Conservation (phyloP, 371 early-diverging fungal species). For the Syncephalis fuscata region DNA sequence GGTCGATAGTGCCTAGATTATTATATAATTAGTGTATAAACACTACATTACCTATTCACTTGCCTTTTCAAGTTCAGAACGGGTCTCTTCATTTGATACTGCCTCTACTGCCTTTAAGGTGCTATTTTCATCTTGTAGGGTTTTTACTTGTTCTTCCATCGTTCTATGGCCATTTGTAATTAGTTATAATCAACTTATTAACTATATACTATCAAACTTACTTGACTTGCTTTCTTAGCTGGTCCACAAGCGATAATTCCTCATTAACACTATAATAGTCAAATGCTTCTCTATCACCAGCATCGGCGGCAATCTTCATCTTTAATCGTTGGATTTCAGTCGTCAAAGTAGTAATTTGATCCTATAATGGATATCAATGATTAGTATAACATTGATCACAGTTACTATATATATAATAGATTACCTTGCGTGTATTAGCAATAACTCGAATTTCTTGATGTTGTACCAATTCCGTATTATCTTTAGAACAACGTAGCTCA, state of each 20-base stretch:
- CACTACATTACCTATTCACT: too few relatives aligned
- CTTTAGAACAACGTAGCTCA: constrained; percentile 51
- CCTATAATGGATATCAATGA: constrained; percentile 10
- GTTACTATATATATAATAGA: not conserved
- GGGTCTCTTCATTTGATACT: too few relatives aligned
- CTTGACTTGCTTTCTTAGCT: not conserved
- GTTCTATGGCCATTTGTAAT: too few relatives aligned
- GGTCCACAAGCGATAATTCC: constrained; percentile 11
- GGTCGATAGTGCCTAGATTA: too few relatives aligned
- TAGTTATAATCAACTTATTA: too few relatives aligned
- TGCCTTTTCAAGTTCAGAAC: too few relatives aligned
- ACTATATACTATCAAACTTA: not conserved
- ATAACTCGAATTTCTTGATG: constrained; percentile 41
- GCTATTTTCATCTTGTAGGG: too few relatives aligned
- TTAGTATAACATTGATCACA: not conserved
- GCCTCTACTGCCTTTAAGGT: too few relatives aligned
- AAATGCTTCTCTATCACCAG: constrained; percentile 45
- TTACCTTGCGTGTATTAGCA: constrained; percentile 41
- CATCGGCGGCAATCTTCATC: constrained; percentile 35
- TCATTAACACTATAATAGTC: constrained; percentile 31
- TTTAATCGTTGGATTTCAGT: constrained; percentile 49
- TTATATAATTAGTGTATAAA: too few relatives aligned
- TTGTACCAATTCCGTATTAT: constrained; percentile 37
- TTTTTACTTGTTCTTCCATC: too few relatives aligned
- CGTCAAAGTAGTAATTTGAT: constrained; percentile 41